phyloP scores from a whole-genome alignment of 2,329 filamentous ascomycete species.

The Leptographium flavum region DNA sequence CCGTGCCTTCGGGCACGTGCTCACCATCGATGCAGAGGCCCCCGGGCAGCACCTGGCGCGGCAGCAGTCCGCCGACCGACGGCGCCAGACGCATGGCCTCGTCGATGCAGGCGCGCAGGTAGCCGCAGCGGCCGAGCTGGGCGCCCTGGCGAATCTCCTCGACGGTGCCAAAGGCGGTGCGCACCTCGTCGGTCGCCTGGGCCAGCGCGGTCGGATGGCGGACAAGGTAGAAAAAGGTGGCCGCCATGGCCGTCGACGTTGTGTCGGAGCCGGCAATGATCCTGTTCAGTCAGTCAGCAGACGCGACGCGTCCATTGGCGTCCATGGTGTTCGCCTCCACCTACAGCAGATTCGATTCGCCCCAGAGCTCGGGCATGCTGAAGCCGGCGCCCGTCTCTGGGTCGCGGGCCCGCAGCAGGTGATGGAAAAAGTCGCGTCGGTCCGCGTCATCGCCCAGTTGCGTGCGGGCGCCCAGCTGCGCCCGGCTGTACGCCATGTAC shows the following conservation, averaged over 20 bases:
- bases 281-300: slow-evolving; percentile 14
- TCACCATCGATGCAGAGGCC: slow-evolving; percentile 40
- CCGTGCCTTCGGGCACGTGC: slow-evolving; percentile 40
- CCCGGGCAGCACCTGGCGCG: slow-evolving; percentile 42
- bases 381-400: slow-evolving; percentile 57
- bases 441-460: slow-evolving; percentile 50
- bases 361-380: slow-evolving; percentile 52
- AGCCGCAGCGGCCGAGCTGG: slow-evolving; percentile 34
- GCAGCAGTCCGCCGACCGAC: slow-evolving; percentile 44
- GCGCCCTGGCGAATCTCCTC: slow-evolving; percentile 42
- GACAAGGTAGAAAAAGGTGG: slow-evolving; percentile 48
- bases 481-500: slow-evolving; percentile 58
- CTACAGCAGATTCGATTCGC: slow-evolving; percentile 53
- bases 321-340: background rate
- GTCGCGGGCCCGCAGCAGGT: slow-evolving; percentile 56
- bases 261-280: slow-evolving; percentile 62
- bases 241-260: slow-evolving; percentile 53
- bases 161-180: slow-evolving; percentile 31
- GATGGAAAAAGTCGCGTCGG: slow-evolving; percentile 63
- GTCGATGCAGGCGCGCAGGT: slow-evolving; percentile 49
- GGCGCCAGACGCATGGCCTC: slow-evolving; percentile 51
- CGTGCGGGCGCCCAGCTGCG: slow-evolving; percentile 51
- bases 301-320: too few relatives aligned
- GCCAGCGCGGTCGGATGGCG: slow-evolving; percentile 33
- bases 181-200: slow-evolving; percentile 36